These are phyloP conservation scores for Eutrema salsugineum DNA, from an alignment of 441 rosid genomes.

Conservation along the genomic window DNA sequence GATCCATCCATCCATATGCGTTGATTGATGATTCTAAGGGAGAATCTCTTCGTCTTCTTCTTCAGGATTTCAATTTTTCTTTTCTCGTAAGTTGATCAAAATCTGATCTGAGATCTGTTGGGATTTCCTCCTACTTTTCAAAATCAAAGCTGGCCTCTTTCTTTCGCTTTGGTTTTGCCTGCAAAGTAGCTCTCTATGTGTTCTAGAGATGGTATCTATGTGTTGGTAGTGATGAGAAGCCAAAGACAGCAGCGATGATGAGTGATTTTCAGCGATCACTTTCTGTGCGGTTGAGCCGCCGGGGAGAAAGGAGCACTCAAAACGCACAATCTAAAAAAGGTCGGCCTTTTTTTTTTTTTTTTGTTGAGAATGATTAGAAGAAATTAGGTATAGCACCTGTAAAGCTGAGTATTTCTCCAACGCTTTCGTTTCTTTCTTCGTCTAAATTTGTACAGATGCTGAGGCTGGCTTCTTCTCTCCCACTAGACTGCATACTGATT, in stretches of 20 bases:
- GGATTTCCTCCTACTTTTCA: too few species aligned
- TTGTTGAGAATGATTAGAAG: not conserved
- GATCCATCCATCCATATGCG: too few species aligned
- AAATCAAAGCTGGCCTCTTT: too few species aligned
- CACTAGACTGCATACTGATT: slow-evolving; percentile 46
- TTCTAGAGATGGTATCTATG: not conserved
- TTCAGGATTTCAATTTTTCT: too few species aligned
- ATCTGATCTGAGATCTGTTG: too few species aligned
- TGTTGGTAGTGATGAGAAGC: slow-evolving; percentile 10
- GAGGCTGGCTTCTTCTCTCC: slow-evolving; percentile 53
- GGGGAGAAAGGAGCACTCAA: slow-evolving; percentile 51
- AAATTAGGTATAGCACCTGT: too few species aligned
- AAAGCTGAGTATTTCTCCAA: not conserved
- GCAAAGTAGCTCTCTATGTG: too few species aligned
- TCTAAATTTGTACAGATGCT: slow-evolving; percentile 32
- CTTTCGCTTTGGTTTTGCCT: too few species aligned
- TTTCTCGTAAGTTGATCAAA: too few species aligned
- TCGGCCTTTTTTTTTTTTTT: too few species aligned
- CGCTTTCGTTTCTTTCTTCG: not conserved
- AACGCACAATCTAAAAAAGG: slow-evolving; percentile 45
- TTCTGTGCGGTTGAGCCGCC: slow-evolving; percentile 56
- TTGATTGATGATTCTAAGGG: too few species aligned
- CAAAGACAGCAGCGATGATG: slow-evolving; percentile 41
- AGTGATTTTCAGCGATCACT: slow-evolving; percentile 48
- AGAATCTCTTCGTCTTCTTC: too few species aligned